A percentile compares a stretch with the other conserved stretches of the same genome.
Conservation (phyloP, 208 protist genomes). For the Trypanosoma grayi region DNA sequence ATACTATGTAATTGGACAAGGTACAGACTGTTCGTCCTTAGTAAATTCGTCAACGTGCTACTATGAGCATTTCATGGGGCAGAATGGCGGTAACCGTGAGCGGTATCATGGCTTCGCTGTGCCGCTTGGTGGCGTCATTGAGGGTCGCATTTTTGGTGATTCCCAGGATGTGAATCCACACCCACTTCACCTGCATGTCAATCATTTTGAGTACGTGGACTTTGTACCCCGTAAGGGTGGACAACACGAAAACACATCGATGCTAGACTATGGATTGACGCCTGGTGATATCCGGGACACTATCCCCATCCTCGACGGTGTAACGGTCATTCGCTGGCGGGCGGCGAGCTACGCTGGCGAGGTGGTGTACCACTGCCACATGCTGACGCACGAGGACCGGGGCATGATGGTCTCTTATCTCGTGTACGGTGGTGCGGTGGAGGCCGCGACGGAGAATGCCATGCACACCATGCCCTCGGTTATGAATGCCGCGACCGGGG, state of each 20-base stretch:
- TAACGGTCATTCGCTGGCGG: constrained; percentile 79
- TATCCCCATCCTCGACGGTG: constrained; percentile 84
- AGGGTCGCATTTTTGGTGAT: constrained; percentile 68
- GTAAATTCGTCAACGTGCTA: constrained; percentile 53
- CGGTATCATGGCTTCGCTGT: constrained; percentile 71
- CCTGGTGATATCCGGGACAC: constrained; percentile 74
- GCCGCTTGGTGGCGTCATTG: constrained; percentile 54
- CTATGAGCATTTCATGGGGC: constrained; percentile 69
- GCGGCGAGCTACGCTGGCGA: constrained; percentile 73
- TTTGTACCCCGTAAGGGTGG: constrained; percentile 71
- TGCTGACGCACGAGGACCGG: constrained; percentile 70
- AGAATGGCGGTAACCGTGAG: constrained; percentile 20
- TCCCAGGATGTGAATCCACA: constrained; percentile 67
- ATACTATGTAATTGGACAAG: constrained; percentile 76
- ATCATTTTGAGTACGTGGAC: constrained; percentile 80
- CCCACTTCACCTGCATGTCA: constrained; percentile 84
- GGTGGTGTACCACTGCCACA: constrained; percentile 87
- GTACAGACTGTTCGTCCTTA: constrained; percentile 58
- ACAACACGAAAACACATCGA: constrained; percentile 64
- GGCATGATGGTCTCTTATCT: constrained; percentile 88
- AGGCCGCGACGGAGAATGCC: background rate
- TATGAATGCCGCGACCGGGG: background rate
- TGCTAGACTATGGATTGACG: constrained; percentile 64
- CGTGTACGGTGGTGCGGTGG: constrained; percentile 28
- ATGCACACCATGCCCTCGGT: no score